Percentiles rank a stretch among this genome's conserved stretches.
Evolutionary conservation across 1,284 basidiomycete species (phyloP).

Genomic region (Irpex rosettiformis): DNA sequence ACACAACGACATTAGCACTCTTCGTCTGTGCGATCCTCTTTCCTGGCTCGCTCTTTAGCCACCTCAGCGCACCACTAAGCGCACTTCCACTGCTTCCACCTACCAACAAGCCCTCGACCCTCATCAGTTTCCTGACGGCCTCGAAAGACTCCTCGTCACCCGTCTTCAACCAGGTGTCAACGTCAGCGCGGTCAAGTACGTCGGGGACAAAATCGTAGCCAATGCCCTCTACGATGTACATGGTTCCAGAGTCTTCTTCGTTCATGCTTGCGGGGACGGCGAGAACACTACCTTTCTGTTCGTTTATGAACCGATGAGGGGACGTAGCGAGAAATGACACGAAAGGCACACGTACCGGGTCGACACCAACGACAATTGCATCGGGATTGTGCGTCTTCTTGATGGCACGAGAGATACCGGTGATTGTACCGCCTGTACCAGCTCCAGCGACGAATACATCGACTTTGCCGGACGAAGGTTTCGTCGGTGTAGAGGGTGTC

Average conservation of each 20-base stretch:
- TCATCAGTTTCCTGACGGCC: conserved; percentile 78
- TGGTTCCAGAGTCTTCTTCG: conserved; percentile 46
- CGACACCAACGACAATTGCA: conserved; percentile 80
- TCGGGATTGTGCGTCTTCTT: conserved; percentile 73
- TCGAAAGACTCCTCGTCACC: conserved; percentile 80
- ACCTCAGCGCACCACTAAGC: conserved; percentile 74
- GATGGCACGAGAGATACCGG: conserved; percentile 81
- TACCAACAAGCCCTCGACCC: conserved; percentile 83
- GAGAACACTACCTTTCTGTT: conserved; percentile 82
- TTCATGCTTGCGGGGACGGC: conserved; percentile 59
- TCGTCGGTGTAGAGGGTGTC: conserved; percentile 53
- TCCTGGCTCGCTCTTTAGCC: conserved; percentile 73
- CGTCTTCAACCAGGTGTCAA: conserved; percentile 87
- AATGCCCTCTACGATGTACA: conserved; percentile 91
- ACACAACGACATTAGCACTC: conserved; percentile 84
- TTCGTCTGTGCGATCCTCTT: conserved; percentile 62
- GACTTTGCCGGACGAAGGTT: conserved; percentile 68
- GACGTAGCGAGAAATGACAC: background rate
- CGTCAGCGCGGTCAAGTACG: conserved; percentile 60
- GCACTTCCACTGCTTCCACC: conserved; percentile 92
- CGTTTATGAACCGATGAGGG: background rate
- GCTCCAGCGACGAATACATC: conserved; percentile 87
- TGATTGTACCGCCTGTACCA: conserved; percentile 94
- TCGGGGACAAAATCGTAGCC: conserved; percentile 92
- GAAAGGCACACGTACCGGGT: conserved; percentile 74